Conservation (phyloP, 805 yeast species). For the Kodamaea leandrae region DNA sequence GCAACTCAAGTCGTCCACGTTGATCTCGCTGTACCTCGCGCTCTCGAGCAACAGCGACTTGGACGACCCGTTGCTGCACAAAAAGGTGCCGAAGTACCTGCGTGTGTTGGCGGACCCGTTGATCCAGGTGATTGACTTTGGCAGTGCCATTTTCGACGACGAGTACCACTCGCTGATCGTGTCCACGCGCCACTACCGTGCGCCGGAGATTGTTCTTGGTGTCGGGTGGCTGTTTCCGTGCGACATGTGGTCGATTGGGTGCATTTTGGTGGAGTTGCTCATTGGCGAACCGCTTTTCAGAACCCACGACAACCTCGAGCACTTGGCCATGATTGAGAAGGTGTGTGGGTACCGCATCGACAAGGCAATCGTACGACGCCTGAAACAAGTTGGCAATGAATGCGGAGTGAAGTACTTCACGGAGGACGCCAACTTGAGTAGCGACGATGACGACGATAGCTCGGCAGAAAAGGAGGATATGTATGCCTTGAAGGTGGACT, state of each 20-base stretch:
- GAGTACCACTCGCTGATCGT: conserved; percentile 92
- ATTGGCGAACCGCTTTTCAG: conserved; percentile 94
- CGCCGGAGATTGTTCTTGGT: conserved; percentile 93
- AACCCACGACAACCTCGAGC: conserved; percentile 93
- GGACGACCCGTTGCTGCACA: conserved; percentile 5
- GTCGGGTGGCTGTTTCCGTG: conserved; percentile 97
- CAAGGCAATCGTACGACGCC: conserved; percentile 33
- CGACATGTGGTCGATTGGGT: conserved; percentile 96
- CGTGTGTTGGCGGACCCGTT: conserved; percentile 70
- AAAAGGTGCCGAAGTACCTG: conserved; percentile 31
- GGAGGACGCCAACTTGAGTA: conserved; percentile 14
- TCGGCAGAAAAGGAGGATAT: conserved; percentile 15
- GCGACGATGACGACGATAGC: conserved; percentile 10
- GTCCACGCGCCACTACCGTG: conserved; percentile 93
- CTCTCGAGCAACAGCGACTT: conserved; percentile 11
- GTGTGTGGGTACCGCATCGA: conserved; percentile 59
- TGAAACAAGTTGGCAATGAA: conserved; percentile 37
- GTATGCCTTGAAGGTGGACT: conserved; percentile 19
- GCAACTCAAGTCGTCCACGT: conserved; percentile 32
- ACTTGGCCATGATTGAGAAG: conserved; percentile 90
- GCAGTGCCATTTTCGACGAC: conserved; percentile 92
- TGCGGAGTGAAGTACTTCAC: conserved; percentile 42
- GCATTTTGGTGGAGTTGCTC: conserved; percentile 84
- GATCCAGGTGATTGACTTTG: conserved; percentile 91
- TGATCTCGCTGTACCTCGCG: conserved; percentile 32